These are phyloP conservation scores for Termitomyces sp. DNA, from an alignment of 768 basidiomycete genomes.

Conservation along the genomic window DNA sequence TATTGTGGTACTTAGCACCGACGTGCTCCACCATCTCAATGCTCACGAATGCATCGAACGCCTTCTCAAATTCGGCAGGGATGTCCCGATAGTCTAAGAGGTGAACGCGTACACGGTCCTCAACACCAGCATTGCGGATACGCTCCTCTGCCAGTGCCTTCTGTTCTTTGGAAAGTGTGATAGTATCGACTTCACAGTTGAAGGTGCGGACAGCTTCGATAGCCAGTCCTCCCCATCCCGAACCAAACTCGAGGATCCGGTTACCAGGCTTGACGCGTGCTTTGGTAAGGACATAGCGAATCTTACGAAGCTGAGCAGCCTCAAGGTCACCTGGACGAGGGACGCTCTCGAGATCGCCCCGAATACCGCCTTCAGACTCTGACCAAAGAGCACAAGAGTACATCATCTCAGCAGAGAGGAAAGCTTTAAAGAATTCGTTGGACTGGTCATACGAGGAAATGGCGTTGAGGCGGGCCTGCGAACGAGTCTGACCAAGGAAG, in stretches of 20 bases:
- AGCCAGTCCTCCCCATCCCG: constrained; percentile 91
- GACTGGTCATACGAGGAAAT: constrained; percentile 91
- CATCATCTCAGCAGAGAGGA: constrained; percentile 90
- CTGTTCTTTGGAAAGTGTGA: constrained; percentile 86
- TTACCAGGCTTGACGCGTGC: constrained; percentile 77
- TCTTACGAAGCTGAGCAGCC: constrained; percentile 79
- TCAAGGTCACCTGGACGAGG: constrained; percentile 65
- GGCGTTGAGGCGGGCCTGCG: constrained; percentile 72
- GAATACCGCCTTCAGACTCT: constrained; percentile 75
- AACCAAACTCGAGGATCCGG: constrained; percentile 85
- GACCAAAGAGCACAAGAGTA: constrained; percentile 88
- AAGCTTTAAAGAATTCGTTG: constrained; percentile 83
- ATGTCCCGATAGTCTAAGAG: constrained; percentile 89
- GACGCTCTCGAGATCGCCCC: constrained; percentile 59
- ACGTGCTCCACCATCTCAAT: constrained; percentile 81
- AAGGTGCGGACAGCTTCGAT: constrained; percentile 74
- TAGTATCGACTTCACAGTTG: constrained; percentile 84
- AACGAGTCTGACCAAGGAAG: constrained; percentile 68
- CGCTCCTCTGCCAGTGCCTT: constrained; percentile 85
- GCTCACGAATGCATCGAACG: constrained; percentile 75
- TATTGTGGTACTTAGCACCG: constrained; percentile 52
- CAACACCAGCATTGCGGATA: constrained; percentile 64
- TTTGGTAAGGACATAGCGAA: constrained; percentile 72
- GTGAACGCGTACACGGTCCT: constrained; percentile 74
- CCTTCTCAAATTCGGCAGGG: constrained; percentile 73